Evolutionary conservation across 495 filamentous ascomycete species (phyloP), one percentile per base, ranked within the genome.

Genomic region (Aspergillus hancockii): DNA sequence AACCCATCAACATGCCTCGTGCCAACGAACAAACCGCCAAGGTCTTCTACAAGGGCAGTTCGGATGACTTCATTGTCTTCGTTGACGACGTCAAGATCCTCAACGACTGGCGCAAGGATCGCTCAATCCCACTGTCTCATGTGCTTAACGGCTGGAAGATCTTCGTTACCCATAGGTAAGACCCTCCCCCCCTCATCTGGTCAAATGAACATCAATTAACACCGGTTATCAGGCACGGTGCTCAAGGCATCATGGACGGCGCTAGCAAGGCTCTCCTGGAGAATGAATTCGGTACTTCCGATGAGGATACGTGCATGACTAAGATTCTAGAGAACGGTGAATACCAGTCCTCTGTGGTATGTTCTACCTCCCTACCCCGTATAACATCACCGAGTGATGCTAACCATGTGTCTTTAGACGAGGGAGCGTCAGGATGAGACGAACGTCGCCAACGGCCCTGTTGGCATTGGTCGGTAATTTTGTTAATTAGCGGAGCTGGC

Each of bases 51-150:
- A 90, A 92, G 81, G 93, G 94, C 80, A 77, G 80, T 54, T 81
- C 83, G 22, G 92, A 98, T 31, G 91, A 97, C 82, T 98, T 93
- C 71, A 76, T 98, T 71, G 81, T 97, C 79, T 91, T 96, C 73
- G 81, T 95, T 55, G 92, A 97, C 57, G 88, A 88, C 70, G 63
- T 79, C 18, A 71, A 89, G 22, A 80, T 81, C 41, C 82, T 92
- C 58, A 78, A 90, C 73, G 85, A 92, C 68, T 98, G 94, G 95
- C 86, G 84, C 76, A 76, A 74, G 16, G 93, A 98, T 78, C 85
- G 85, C 66, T 86, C 83, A 10, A 80, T 92, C 40, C 88, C 94
- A 13, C 76, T 98, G 21, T 81, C 88, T 1, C 83, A 97, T 62
- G 91, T 98, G n/a, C 81, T 97, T 25, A 90, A 86, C 54, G 83